Evolutionary conservation across 169 alveolate species (phyloP).

Genomic region (Cryptosporidium muris): DNA sequence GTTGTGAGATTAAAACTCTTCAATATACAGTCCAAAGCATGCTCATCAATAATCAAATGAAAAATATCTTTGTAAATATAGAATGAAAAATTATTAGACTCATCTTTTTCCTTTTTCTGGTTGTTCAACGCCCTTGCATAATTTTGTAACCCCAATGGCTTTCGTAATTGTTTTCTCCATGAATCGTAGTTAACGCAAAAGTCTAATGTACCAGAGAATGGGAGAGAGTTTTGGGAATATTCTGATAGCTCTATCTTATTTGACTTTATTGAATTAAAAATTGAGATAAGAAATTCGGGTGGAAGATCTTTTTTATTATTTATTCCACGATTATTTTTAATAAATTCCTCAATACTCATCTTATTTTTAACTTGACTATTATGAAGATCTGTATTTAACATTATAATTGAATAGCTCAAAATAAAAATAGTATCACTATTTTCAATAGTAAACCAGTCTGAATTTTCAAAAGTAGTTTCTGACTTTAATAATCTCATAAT

Average conservation of each 20-base stretch:
- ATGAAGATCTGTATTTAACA: slow-evolving; percentile 91
- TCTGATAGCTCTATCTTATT: slow-evolving; percentile 60
- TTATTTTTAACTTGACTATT: slow-evolving; percentile 86
- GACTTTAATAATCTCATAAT: slow-evolving; percentile 50
- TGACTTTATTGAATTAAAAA: slow-evolving; percentile 79
- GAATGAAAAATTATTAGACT: not conserved
- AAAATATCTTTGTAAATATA: slow-evolving; percentile 20
- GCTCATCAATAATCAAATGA: slow-evolving; percentile 1
- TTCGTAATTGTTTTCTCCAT: not conserved
- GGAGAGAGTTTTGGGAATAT: not conserved
- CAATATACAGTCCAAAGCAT: slow-evolving; percentile 24
- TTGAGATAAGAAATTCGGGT: slow-evolving; percentile 76
- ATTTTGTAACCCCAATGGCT: not conserved
- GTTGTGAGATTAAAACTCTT: slow-evolving; percentile 20
- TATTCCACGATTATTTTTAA: slow-evolving; percentile 88
- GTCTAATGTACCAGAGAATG: too few species aligned
- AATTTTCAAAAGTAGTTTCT: slow-evolving; percentile 65
- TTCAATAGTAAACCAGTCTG: slow-evolving; percentile 75
- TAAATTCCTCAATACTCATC: slow-evolving; percentile 86
- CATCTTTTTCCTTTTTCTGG: not conserved
- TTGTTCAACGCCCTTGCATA: not conserved
- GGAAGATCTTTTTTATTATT: slow-evolving; percentile 87
- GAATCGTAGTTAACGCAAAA: too few species aligned
- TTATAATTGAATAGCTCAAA: slow-evolving; percentile 86
- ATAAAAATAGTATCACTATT: slow-evolving; percentile 86